These are phyloP conservation scores for Fusarium sp. DNA, from an alignment of 2,329 filamentous ascomycete genomes.

Conservation along the genomic window DNA sequence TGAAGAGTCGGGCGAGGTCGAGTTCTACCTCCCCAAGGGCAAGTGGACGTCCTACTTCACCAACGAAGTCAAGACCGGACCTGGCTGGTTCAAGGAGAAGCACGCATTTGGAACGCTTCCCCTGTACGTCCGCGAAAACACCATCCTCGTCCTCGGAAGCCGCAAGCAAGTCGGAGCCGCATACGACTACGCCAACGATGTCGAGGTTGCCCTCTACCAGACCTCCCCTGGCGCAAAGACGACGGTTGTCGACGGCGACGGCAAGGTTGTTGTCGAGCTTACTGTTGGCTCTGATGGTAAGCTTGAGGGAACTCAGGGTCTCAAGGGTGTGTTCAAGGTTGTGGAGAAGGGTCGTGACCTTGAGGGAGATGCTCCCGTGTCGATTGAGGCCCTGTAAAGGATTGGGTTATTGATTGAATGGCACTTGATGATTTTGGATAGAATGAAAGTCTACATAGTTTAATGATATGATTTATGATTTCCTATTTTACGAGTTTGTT, in stretches of 20 bases:
- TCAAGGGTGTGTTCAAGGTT: slow-evolving; percentile 53
- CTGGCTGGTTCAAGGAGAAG: slow-evolving; percentile 70
- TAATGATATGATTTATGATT: not conserved
- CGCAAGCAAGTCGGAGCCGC: slow-evolving; percentile 54
- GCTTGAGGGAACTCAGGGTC: slow-evolving; percentile 52
- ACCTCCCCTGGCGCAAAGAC: slow-evolving; percentile 55
- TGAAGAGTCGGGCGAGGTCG: slow-evolving; percentile 70
- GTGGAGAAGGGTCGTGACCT: slow-evolving; percentile 39
- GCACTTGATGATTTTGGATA: not conserved
- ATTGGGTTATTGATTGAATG: not conserved
- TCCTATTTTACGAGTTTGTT: not conserved
- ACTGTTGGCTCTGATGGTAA: slow-evolving; percentile 54
- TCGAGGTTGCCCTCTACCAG: slow-evolving; percentile 62
- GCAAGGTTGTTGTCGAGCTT: slow-evolving; percentile 55
- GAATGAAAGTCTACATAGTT: not conserved
- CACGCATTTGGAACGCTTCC: slow-evolving; percentile 70
- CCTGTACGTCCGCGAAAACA: slow-evolving; percentile 68
- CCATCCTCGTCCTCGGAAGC: slow-evolving; percentile 60
- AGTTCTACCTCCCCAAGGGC: slow-evolving; percentile 71
- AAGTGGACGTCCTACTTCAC: slow-evolving; percentile 63
- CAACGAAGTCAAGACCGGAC: slow-evolving; percentile 61
- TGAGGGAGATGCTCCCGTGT: slow-evolving; percentile 43
- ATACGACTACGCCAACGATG: slow-evolving; percentile 60
- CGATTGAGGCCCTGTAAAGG: slow-evolving; percentile 41
- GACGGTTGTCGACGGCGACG: slow-evolving; percentile 57